These are phyloP conservation scores for Litchi chinensis DNA, from an alignment of 345 rosid species.

Conservation along the genomic window DNA sequence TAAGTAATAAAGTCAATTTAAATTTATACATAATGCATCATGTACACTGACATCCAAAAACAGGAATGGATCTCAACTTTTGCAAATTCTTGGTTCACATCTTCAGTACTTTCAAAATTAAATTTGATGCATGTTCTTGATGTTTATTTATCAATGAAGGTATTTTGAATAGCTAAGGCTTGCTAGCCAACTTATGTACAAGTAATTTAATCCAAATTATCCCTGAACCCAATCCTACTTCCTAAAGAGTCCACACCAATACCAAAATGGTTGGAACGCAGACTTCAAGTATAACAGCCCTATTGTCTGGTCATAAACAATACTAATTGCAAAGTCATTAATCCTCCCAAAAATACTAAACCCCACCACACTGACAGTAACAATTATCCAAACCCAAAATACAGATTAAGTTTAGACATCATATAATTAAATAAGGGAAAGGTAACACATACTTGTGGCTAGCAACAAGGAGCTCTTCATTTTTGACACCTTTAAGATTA, in stretches of 20 bases:
- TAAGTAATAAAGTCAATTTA: neutral
- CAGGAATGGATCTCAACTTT: neutral
- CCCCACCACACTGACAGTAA: neutral
- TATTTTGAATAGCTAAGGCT: neutral
- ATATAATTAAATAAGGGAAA: constrained; percentile 16
- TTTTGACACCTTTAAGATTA: constrained; percentile 85
- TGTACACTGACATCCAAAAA: neutral
- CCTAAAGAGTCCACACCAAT: neutral
- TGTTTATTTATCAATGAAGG: neutral
- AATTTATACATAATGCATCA: neutral
- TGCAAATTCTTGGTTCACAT: neutral
- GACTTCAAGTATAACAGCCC: neutral
- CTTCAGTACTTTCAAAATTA: neutral
- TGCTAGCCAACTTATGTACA: neutral
- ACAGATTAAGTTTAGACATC: neutral
- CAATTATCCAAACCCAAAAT: constrained; percentile 4
- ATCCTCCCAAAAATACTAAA: neutral
- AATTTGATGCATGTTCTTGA: neutral
- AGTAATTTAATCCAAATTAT: neutral
- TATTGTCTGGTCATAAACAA: neutral
- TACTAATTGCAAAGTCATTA: neutral
- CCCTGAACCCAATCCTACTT: neutral
- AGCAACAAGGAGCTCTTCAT: constrained; percentile 95
- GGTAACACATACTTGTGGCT: constrained; percentile 71
- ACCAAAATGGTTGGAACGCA: neutral